These are phyloP conservation scores for Solanum ossicruentum DNA, from an alignment of 257 asterid genomes.

Conservation along the genomic window DNA sequence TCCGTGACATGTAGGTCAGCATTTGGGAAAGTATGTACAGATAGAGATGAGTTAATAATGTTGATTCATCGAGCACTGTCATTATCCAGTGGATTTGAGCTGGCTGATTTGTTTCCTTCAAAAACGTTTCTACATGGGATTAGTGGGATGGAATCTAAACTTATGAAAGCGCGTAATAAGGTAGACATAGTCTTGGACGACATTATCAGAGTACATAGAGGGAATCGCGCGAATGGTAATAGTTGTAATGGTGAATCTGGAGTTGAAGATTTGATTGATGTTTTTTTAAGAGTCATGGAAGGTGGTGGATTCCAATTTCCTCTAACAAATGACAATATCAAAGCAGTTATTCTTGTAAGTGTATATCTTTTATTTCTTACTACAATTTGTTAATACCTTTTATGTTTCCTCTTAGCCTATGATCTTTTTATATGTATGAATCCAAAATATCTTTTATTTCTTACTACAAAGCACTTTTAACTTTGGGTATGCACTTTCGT, in stretches of 20 bases:
- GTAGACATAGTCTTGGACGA: neutral
- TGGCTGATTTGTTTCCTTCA: neutral
- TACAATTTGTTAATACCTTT: neutral
- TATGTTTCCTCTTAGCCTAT: neutral
- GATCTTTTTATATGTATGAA: neutral
- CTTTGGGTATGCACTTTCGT: no score
- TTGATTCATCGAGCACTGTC: neutral
- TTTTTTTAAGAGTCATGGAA: neutral
- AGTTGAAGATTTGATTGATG: neutral
- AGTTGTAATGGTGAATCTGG: neutral
- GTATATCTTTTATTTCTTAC: neutral
- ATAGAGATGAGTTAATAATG: neutral
- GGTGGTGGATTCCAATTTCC: neutral
- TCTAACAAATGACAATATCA: neutral
- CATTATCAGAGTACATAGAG: neutral
- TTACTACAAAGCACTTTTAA: no score
- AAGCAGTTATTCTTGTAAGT: neutral
- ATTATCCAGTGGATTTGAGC: neutral
- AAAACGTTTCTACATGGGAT: neutral
- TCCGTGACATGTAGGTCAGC: neutral
- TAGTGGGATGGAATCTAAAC: neutral
- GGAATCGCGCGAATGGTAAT: neutral
- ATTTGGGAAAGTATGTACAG: neutral
- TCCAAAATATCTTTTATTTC: no score
- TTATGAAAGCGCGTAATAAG: neutral